These are phyloP conservation scores for Boletus insuetus DNA, from an alignment of 768 basidiomycete species.

Conservation along the genomic window DNA sequence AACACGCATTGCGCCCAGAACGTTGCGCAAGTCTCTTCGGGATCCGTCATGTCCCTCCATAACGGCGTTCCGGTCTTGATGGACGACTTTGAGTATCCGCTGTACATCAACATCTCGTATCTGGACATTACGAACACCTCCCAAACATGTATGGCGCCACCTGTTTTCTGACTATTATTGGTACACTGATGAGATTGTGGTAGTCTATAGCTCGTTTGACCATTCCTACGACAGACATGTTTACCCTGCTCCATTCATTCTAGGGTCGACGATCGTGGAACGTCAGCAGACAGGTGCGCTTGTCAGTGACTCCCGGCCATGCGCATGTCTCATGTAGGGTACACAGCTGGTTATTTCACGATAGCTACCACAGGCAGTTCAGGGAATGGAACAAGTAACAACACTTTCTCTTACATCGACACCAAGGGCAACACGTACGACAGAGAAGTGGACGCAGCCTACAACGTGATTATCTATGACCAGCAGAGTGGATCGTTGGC, in stretches of 20 bases:
- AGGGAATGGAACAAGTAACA: constrained; percentile 70
- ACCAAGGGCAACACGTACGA: constrained; percentile 57
- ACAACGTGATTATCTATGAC: constrained; percentile 62
- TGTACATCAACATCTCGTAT: constrained; percentile 41
- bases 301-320: background rate
- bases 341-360: constrained; percentile 50
- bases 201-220: constrained; percentile 56
- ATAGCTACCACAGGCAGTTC: constrained; percentile 44
- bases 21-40: constrained; percentile 48
- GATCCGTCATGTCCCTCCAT: constrained; percentile 48
- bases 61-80: constrained; percentile 40
- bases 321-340: background rate
- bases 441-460: constrained; percentile 57
- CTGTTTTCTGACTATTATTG: background rate
- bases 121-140: constrained; percentile 32
- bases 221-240: constrained; percentile 65
- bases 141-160: constrained; percentile 9
- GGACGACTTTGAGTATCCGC: constrained; percentile 56
- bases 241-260: constrained; percentile 55
- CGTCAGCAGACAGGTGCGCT: constrained; percentile 56
- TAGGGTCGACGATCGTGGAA: constrained; percentile 55
- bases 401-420: constrained; percentile 63
- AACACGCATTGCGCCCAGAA: constrained; percentile 33
- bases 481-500: constrained; percentile 51
- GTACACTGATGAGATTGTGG: background rate